Evolutionary conservation across 345 rosid species (phyloP).

Genomic region (Syzygium oleosum): DNA sequence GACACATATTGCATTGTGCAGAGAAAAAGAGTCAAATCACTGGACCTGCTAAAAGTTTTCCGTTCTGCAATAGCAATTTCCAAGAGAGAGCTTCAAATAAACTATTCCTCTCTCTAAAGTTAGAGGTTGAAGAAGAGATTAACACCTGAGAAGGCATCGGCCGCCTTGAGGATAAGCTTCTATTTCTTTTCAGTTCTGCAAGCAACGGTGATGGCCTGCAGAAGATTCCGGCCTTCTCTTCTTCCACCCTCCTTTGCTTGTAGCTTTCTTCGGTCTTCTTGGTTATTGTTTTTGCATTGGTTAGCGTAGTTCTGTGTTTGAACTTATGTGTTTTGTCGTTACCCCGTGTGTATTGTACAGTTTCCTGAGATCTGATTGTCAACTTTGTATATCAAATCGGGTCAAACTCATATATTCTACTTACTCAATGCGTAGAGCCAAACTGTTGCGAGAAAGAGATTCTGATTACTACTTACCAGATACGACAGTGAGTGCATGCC

Average conservation of each 20-base stretch:
- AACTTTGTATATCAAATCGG: neutral
- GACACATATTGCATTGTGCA: neutral
- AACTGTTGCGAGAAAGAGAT: neutral
- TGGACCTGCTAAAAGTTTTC: neutral
- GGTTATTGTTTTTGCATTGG: neutral
- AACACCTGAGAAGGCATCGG: neutral
- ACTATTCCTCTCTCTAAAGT: neutral
- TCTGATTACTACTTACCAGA: neutral
- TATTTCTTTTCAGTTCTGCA: neutral
- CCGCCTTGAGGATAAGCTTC: neutral
- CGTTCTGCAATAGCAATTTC: neutral
- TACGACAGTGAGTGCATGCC: neutral
- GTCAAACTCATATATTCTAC: neutral
- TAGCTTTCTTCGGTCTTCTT: neutral
- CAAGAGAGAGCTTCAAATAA: neutral
- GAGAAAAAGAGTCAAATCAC: neutral
- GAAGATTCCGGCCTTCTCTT: too few species aligned
- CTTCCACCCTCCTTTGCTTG: neutral
- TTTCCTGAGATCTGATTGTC: neutral
- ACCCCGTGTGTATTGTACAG: neutral
- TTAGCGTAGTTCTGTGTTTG: neutral
- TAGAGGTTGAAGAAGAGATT: neutral
- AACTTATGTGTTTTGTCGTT: neutral
- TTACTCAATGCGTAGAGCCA: neutral
- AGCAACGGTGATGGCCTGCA: too few species aligned